A percentile compares a stretch with the other conserved stretches of the same genome.
Evolutionary conservation across 2,329 filamentous ascomycete genomes (phyloP).

Genomic region (Penicillium sp.): DNA sequence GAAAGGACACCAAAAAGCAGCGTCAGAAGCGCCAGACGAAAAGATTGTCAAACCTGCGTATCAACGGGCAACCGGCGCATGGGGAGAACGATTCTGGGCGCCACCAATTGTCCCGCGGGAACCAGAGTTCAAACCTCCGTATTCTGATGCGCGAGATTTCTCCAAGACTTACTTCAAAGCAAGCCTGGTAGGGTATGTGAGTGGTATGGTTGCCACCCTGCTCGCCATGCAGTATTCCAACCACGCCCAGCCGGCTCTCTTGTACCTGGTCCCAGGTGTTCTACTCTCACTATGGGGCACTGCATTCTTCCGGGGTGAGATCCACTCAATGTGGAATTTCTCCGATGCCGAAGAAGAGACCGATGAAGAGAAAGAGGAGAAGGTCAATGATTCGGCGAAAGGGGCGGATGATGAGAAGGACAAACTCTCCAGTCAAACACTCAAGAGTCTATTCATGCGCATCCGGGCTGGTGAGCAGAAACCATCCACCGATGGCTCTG

Average conservation of each 20-base stretch:
- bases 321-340: conserved; percentile 74
- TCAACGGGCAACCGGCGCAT: conserved; percentile 63
- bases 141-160: conserved; percentile 54
- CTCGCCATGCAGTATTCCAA: conserved; percentile 72
- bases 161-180: conserved; percentile 83
- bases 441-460: conserved; percentile 28
- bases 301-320: conserved; percentile 67
- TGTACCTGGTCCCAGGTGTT: conserved; percentile 89
- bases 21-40: conserved; percentile 20
- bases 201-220: conserved; percentile 75
- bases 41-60: conserved; percentile 37
- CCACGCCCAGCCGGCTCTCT: conserved; percentile 81
- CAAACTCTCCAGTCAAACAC: conserved; percentile 1
- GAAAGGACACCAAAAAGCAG: conserved; percentile 52
- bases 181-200: conserved; percentile 69
- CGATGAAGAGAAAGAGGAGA: conserved; percentile 24
- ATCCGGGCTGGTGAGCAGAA: conserved; percentile 28
- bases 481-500: conserved; percentile 4
- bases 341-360: conserved; percentile 61
- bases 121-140: conserved; percentile 34
- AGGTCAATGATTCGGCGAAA: conserved; percentile 1
- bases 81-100: conserved; percentile 84
- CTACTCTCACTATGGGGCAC: conserved; percentile 72
- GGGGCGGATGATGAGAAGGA: conserved; percentile 47
- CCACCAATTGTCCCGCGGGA: conserved; percentile 28